Evolutionary conservation across 73 alveolate species (phyloP).

Genomic region (Stentor roeselii): DNA sequence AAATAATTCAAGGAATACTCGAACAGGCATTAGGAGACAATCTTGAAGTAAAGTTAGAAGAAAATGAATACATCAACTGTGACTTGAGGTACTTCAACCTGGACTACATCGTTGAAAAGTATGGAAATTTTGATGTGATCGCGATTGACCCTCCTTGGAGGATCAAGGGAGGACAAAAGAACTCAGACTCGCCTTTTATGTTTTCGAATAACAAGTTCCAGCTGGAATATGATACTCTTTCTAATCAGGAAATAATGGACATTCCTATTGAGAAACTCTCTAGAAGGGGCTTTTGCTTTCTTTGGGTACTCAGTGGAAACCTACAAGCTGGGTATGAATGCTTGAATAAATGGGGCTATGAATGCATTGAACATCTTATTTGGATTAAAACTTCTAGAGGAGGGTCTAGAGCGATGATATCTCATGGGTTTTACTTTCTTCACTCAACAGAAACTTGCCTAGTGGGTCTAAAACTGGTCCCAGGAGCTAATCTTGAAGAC

Average conservation of each 20-base stretch:
- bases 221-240: slow-evolving; percentile 76
- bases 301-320: slow-evolving; percentile 78
- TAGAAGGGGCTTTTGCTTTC: slow-evolving; percentile 76
- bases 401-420: slow-evolving; percentile 66
- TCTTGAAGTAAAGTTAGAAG: slow-evolving; percentile 8
- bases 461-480: slow-evolving; percentile 72
- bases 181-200: slow-evolving; percentile 80
- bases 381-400: slow-evolving; percentile 75
- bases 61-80: slow-evolving; percentile 75
- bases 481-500: slow-evolving; percentile 57
- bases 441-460: slow-evolving; percentile 69
- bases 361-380: slow-evolving; percentile 71
- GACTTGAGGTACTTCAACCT: slow-evolving; percentile 83
- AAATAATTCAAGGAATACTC: neutral
- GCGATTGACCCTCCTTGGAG: slow-evolving; percentile 93
- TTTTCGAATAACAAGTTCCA: slow-evolving; percentile 80
- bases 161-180: slow-evolving; percentile 85
- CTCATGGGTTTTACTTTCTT: slow-evolving; percentile 84
- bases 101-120: slow-evolving; percentile 58
- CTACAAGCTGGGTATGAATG: slow-evolving; percentile 76
- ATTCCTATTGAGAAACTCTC: slow-evolving; percentile 71
- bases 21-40: neutral
- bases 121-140: slow-evolving; percentile 81
- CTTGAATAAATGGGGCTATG: slow-evolving; percentile 91
- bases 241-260: slow-evolving; percentile 83